Evolutionary conservation across 805 yeast species (phyloP).

Genomic region (Yarrowia sp.): DNA sequence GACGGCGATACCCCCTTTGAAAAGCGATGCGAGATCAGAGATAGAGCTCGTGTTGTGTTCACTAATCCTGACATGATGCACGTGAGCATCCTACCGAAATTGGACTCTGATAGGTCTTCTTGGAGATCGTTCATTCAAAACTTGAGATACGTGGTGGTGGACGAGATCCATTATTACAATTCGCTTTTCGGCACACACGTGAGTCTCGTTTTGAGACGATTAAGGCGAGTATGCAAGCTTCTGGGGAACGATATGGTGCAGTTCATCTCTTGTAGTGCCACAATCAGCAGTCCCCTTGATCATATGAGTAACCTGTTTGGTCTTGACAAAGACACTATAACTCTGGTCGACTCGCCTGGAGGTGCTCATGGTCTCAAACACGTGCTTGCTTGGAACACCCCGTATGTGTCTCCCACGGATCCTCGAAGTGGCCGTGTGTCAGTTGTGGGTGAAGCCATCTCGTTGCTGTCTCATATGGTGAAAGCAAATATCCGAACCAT

Average conservation of each 20-base stretch:
- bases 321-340: conserved; percentile 48
- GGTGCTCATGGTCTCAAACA: conserved; percentile 84
- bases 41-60: conserved; percentile 77
- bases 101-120: neutral
- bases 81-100: conserved; percentile 76
- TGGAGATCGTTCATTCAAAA: conserved; percentile 68
- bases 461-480: conserved; percentile 70
- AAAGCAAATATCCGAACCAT: conserved; percentile 74
- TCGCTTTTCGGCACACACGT: conserved; percentile 96
- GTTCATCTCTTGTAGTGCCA: conserved; percentile 93
- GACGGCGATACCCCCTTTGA: conserved; percentile 89
- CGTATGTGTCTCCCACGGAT: conserved; percentile 66
- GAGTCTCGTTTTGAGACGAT: conserved; percentile 78
- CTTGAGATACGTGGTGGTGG: conserved; percentile 77
- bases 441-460: conserved; percentile 78
- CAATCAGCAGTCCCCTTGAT: conserved; percentile 72
- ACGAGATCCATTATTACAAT: conserved; percentile 80
- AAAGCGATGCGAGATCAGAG: conserved; percentile 61
- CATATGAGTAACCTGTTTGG: conserved; percentile 84
- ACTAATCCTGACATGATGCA: conserved; percentile 97
- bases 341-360: conserved; percentile 75
- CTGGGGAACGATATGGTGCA: conserved; percentile 62
- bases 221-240: conserved; percentile 66
- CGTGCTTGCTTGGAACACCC: conserved; percentile 85
- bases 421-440: conserved; percentile 67